Base-by-base conservation (phyloP, 169 alveolate genomes). In the Plasmodium ovale region DNA sequence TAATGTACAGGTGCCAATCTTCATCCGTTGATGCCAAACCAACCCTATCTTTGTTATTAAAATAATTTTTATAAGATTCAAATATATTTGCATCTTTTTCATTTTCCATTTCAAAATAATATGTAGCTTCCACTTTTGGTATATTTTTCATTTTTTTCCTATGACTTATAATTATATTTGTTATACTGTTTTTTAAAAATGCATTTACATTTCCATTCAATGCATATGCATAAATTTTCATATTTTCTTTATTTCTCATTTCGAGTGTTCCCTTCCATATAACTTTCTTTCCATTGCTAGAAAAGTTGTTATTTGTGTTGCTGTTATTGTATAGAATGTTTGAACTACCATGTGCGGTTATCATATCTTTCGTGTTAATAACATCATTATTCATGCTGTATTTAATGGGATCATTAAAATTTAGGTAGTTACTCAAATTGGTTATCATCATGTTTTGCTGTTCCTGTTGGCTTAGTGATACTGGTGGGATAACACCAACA, bases 1-100 rank as follows among this genome's bases (percentile, higher is more conserved):
- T n/a, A n/a, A 85, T 42, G 42, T 69, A 85, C 42, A 85, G 35
- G 25, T 85, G 87, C 91, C 91, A 85, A 44, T 69, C 64, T 42
- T 85, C 71, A 39, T 72, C 29, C 49, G 84, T 59, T 44, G 91
- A 67, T 29, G 87, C 82, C 29, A 85, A 70, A 9, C 91, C 91
- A 19, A 85, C 91, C 39, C 91, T 68, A 69, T 69, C 91, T 60
- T 85, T 85, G 39, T 58, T 68, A 69, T 67, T 85, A 67, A 85
- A 85, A 85, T 85, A 85, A 33, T 85, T 58, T 85, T 71, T 85
- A 58, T 85, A 85, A 2, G 91, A 59, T 37, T 58, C 49, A 35
- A 60, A 85, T 33, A 85, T 85, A 47, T 49, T 51, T 85, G 35
- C 47, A 59, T 85, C 91, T 47, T 68, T 47, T 64, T 85, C 44